These are phyloP conservation scores for Quercus bicolor DNA, from an alignment of 306 rosid species.

Conservation along the genomic window DNA sequence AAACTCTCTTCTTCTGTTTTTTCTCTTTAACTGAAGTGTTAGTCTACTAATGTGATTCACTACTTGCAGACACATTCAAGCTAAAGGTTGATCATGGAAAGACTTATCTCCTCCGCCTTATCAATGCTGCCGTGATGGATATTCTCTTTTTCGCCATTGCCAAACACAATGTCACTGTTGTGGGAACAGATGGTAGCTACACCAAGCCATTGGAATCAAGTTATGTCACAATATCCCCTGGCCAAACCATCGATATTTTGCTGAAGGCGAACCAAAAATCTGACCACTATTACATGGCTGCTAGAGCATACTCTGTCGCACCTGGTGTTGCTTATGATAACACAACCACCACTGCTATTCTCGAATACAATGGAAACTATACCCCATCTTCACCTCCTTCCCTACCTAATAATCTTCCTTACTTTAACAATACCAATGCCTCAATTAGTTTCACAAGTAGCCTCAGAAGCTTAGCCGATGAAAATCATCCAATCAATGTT, in stretches of 20 bases:
- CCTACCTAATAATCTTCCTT: slow-evolving; percentile 10
- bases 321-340: background rate
- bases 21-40: too few species aligned
- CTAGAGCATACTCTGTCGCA: background rate
- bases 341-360: slow-evolving; percentile 30
- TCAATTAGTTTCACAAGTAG: slow-evolving; percentile 20
- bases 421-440: slow-evolving; percentile 27
- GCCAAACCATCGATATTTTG: slow-evolving; percentile 32
- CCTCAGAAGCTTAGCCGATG: slow-evolving; percentile 33
- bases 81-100: slow-evolving; percentile 13
- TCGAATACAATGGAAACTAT: background rate
- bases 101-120: slow-evolving; percentile 26
- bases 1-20: too few species aligned
- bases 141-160: slow-evolving; percentile 19
- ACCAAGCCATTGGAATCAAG: slow-evolving; percentile 23
- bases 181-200: slow-evolving; percentile 29
- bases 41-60: background rate
- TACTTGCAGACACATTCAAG: slow-evolving; percentile 11
- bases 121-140: slow-evolving; percentile 13
- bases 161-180: slow-evolving; percentile 24
- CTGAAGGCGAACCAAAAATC: slow-evolving; percentile 13
- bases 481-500: slow-evolving; percentile 33
- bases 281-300: slow-evolving; percentile 26
- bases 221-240: slow-evolving; percentile 18
- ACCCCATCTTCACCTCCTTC: background rate